These are phyloP conservation scores for Myrmaecium sp. DNA, from an alignment of 2,329 filamentous ascomycete species.

Conservation along the genomic window DNA sequence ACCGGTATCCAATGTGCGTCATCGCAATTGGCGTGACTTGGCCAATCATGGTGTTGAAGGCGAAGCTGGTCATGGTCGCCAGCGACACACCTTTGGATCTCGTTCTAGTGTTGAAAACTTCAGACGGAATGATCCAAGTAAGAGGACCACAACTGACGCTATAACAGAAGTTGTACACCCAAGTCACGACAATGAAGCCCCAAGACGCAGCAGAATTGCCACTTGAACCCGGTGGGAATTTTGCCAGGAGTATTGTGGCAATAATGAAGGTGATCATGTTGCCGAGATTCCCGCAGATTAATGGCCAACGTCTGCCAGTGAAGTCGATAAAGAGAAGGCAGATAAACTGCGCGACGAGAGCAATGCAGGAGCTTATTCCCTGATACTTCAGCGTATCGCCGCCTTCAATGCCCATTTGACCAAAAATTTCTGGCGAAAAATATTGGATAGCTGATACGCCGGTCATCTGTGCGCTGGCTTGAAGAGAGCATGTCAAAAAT, in stretches of 20 bases:
- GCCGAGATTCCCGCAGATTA: conserved; percentile 55
- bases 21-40: conserved; percentile 49
- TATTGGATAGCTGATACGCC: conserved; percentile 51
- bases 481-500: conserved; percentile 51
- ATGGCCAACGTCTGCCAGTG: conserved; percentile 52
- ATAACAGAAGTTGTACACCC: conserved; percentile 69
- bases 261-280: conserved; percentile 61
- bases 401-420: conserved; percentile 49
- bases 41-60: conserved; percentile 62
- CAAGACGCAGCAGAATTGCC: conserved; percentile 42
- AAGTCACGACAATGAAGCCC: conserved; percentile 63
- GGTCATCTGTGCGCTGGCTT: conserved; percentile 61
- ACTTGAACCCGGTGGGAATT: conserved; percentile 41
- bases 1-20: conserved; percentile 35
- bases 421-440: conserved; percentile 51
- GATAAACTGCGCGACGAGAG: conserved; percentile 48
- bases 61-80: conserved; percentile 55
- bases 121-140: conserved; percentile 46
- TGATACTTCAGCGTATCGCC: conserved; percentile 57
- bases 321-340: conserved; percentile 55
- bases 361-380: conserved; percentile 56
- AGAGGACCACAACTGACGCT: conserved; percentile 53
- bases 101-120: conserved; percentile 64
- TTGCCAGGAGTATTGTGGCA: conserved; percentile 37
- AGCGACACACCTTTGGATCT: conserved; percentile 59